Evolutionary conservation across 2,329 filamentous ascomycete species (phyloP), one percentile per base, ranked within the genome.

Genomic region (Penicillium carneum): DNA sequence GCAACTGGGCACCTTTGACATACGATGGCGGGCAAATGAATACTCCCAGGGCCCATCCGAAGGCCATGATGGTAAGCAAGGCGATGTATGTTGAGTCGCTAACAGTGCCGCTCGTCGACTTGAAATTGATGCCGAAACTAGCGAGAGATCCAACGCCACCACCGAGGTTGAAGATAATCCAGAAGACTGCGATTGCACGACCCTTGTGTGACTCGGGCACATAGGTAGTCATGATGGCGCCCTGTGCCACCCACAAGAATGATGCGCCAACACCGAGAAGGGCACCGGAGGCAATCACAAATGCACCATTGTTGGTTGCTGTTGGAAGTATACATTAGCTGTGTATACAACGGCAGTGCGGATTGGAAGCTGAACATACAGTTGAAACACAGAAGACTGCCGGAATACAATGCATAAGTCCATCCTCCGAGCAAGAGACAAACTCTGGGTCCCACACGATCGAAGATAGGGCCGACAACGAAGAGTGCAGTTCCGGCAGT

Each of bases 71-170:
- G 34, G 77, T 72, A 66, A 84, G 75, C 20, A 83, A 75, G 20
- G 82, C 82, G 38, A 83, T 81, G 63, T 85, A 84, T 7, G 83
- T 85, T 18, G 76, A 78, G 66, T 84, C 75, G 2, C 79, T 79
- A 2, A 85, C 83, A 0, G 82, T 83, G 31, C 79, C 77, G 33
- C 67, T 72, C 10, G 63, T 76, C 20, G 76, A 80, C 61, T 78
- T 53, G 61, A 73, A 82, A 68, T 82, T 83, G 39, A 81, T 70
- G 0, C 79, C 79, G 57, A 83, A 82, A 20, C 77, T 78, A 4
- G 76, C 79, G 3, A 83, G 74, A 1, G 78, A 79, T 7, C 80
- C 80, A 14, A 82, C 76, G 10, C 76, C 79, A 11, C 80, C 79
- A 34, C 80, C 80, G 1, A 81, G 72, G 64, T 82, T 82, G 71